Evolutionary conservation across 306 rosid species (phyloP).

Genomic region (Aeschynomene evenia): DNA sequence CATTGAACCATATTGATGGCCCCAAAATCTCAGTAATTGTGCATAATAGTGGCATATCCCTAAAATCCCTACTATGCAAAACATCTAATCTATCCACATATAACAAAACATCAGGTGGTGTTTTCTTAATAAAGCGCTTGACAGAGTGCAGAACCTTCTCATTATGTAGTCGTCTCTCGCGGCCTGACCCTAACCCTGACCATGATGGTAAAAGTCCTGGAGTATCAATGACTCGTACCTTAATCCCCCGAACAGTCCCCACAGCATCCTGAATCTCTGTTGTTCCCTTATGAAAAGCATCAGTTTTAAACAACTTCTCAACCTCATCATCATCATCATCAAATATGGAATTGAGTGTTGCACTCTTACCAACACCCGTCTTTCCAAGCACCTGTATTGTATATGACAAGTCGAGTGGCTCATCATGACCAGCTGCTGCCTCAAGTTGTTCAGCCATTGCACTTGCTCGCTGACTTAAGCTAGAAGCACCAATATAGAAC

Average conservation of each 20-base stretch:
- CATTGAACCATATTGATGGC: constrained; percentile 96
- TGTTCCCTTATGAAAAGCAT: constrained; percentile 89
- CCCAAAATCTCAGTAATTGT: constrained; percentile 92
- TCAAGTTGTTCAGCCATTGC: constrained; percentile 99
- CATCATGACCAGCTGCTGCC: no score
- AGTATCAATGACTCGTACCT: constrained; percentile 90
- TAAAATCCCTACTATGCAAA: constrained; percentile 90
- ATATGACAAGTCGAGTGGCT: constrained; percentile 92
- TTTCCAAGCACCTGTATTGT: constrained; percentile 98
- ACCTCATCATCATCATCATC: constrained; percentile 90
- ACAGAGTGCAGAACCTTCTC: constrained; percentile 88
- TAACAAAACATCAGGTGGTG: constrained; percentile 93
- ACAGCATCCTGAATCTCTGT: constrained; percentile 95
- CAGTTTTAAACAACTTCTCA: constrained; percentile 79
- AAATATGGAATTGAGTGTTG: constrained; percentile 95
- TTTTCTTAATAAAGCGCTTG: constrained; percentile 74
- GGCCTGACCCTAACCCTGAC: constrained; percentile 89
- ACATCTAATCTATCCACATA: constrained; percentile 93
- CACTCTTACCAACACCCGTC: constrained; percentile 97
- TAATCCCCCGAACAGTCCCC: constrained; percentile 95
- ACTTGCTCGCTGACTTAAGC: constrained; percentile 98
- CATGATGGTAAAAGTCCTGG: constrained; percentile 93
- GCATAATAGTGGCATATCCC: constrained; percentile 94
- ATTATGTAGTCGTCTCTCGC: no score
- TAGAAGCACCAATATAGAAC: constrained; percentile 92